Evolutionary conservation across 2,329 filamentous ascomycete genomes (phyloP), one percentile per base, ranked within the genome.

Genomic region (Myriosclerotinia curreyana): DNA sequence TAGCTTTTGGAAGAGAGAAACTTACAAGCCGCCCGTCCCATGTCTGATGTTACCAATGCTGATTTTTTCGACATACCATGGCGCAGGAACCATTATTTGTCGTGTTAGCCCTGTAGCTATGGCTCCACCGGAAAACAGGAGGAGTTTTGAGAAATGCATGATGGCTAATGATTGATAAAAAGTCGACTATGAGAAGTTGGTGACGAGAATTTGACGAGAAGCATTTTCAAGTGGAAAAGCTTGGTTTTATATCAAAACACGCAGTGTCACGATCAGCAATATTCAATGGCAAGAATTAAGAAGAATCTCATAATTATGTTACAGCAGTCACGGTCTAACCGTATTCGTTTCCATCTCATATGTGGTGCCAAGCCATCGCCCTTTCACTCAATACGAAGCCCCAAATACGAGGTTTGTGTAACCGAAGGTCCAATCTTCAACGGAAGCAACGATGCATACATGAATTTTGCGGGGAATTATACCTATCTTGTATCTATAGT

Each of bases 21-120:
- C 64, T 49, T 65, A 69, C 68, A 48, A 66, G 25, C 65, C 67
- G 22, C 67, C 68, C 1, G 67, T 67, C n/a, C 68, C 68, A 49
- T 69, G 68, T 20, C 68, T 64, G 48, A 49, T 66, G 42, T 69
- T 68, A 20, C 40, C 55, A 44, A 68, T 64, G 5, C 36, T 63
- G 4, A 69, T 53, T 12, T 63, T 46, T n/a, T 64, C 31, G 17
- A 69, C 62, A 25, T 34, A 34, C 68, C 68, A 69, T 22, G 68
- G 68, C 11, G 64, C 52, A 2, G 68, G 67, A 36, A 69, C 68
- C 36, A 52, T 51, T 11, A 65, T 31, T 53, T 64, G 15, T 48
- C 48, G 50, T 8, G 60, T 50, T 36, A 59, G 31, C n/a, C 42
- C 42, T 20, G 28, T 46, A 20, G 55, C 38, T 12, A 59, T 25